A percentile compares a stretch with the other conserved stretches of the same genome.
Evolutionary conservation across 495 filamentous ascomycete species (phyloP).

Genomic region (Trichoderma asperelloides): DNA sequence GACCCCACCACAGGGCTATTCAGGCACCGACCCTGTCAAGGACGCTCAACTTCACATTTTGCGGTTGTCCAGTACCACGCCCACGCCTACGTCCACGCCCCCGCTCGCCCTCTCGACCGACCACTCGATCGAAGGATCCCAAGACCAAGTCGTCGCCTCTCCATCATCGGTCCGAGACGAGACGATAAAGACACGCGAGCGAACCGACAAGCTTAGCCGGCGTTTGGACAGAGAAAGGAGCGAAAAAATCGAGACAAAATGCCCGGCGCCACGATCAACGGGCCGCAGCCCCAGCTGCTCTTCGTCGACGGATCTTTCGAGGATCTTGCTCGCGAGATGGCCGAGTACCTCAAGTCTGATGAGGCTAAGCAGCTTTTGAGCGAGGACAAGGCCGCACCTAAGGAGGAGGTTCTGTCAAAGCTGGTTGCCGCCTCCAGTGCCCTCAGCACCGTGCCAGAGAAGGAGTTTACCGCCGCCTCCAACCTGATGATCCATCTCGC

Average conservation of each 20-base stretch:
- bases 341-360: conserved; percentile 65
- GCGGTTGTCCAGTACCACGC: conserved; percentile 2
- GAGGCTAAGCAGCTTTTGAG: conserved; percentile 66
- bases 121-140: background rate
- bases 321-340: conserved; percentile 83
- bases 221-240: background rate
- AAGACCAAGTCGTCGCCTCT: background rate
- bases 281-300: conserved; percentile 39
- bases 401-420: conserved; percentile 82
- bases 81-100: background rate
- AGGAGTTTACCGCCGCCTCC: conserved; percentile 89
- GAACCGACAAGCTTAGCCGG: background rate
- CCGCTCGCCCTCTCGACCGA: background rate
- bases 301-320: conserved; percentile 88
- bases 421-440: conserved; percentile 63
- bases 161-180: background rate
- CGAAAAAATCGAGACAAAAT: conserved; percentile 8
- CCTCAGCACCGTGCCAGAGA: conserved; percentile 80
- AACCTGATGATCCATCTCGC: conserved; percentile 92
- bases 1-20: conserved; percentile 8
- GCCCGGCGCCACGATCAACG: conserved; percentile 17
- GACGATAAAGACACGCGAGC: background rate
- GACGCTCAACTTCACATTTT: conserved; percentile 6
- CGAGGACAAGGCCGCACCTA: conserved; percentile 33
- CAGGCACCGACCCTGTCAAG: conserved; percentile 3